Percentiles rank a stretch among this genome's conserved stretches.
Conservation (phyloP, 2,329 filamentous ascomycete species). For the Colletotrichum higginsianum region DNA sequence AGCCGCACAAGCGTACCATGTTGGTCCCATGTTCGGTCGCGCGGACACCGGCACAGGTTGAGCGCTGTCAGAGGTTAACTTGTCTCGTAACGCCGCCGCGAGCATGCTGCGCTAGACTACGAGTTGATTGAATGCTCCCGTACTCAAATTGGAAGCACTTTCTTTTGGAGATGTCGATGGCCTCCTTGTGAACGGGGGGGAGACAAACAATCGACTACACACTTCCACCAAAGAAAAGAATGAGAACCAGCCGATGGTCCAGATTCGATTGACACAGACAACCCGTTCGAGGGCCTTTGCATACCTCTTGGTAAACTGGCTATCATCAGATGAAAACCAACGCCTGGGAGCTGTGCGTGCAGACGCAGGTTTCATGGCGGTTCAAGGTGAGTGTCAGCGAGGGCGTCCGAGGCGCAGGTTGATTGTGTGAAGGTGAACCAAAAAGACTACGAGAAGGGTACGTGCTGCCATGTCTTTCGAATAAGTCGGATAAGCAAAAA, state of each 20-base stretch:
- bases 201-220: background rate
- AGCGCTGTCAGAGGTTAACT: conserved; percentile 12
- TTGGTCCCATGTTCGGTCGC: conserved; percentile 35
- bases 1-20: conserved; percentile 11
- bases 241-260: background rate
- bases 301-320: conserved; percentile 16
- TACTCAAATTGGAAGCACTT: background rate
- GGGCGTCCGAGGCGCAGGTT: conserved; percentile 25
- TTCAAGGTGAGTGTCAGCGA: conserved; percentile 7
- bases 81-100: background rate
- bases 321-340: conserved; percentile 21
- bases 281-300: conserved; percentile 24
- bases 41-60: conserved; percentile 19
- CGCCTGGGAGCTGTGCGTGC: conserved; percentile 8
- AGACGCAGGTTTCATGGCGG: conserved; percentile 23
- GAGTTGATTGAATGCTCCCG: no score
- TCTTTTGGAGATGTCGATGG: no score
- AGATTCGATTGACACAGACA: conserved; percentile 17
- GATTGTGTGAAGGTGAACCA: conserved; percentile 12
- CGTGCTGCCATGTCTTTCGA: conserved; percentile 3
- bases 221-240: no score
- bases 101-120: background rate
- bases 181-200: no score
- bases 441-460: background rate
- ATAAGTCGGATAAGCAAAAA: background rate